Evolutionary conservation across 2,329 filamentous ascomycete genomes (phyloP).

Genomic region (Xylaria sp.): DNA sequence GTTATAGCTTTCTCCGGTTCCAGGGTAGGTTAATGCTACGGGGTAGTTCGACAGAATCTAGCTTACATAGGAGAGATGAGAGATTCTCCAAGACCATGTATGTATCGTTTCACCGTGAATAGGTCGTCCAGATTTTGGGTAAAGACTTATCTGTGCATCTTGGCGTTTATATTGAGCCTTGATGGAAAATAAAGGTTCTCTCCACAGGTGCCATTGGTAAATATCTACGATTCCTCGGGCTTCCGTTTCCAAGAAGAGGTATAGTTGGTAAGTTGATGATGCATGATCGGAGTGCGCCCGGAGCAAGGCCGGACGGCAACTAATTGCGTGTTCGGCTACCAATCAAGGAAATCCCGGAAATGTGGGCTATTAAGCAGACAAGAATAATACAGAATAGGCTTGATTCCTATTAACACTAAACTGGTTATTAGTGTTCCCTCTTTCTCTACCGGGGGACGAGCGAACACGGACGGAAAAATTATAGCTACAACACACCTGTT

Average conservation of each 20-base stretch:
- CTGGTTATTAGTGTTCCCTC: no score
- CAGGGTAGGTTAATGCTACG: constrained; percentile 16
- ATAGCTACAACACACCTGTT: neutral
- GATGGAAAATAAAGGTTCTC: neutral
- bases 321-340: neutral
- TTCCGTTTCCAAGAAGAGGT: neutral
- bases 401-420: no score
- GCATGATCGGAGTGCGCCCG: neutral
- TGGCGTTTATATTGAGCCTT: neutral
- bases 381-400: no score
- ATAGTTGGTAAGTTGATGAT: neutral
- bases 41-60: neutral
- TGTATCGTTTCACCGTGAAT: neutral
- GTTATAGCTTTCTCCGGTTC: constrained; percentile 14
- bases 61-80: no score
- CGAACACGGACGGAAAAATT: neutral
- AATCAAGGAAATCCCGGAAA: neutral
- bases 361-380: no score
- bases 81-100: neutral
- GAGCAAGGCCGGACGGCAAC: neutral
- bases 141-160: neutral
- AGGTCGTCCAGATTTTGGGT: neutral
- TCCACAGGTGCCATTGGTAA: neutral
- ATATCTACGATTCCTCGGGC: neutral
- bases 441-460: neutral